phyloP scores from a whole-genome alignment of 331 rosid species.

The Malus hybrid region DNA sequence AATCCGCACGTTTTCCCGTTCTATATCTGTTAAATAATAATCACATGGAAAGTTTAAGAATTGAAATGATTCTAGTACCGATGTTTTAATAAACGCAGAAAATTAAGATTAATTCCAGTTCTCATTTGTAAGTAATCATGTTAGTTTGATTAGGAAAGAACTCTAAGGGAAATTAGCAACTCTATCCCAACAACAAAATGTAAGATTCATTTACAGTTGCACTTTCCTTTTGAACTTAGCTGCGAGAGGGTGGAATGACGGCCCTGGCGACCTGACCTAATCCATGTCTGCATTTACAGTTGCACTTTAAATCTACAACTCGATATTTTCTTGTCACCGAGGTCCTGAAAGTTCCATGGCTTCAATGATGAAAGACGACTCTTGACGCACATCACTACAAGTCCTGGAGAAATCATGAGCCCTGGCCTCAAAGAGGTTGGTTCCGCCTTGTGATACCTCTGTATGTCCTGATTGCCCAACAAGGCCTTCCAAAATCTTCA shows the following conservation, averaged over 20 bases:
- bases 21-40: background rate
- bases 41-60: background rate
- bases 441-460: constrained; percentile 56
- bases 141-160: background rate
- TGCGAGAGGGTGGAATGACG: background rate
- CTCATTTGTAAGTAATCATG: background rate
- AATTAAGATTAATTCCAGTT: too few relatives aligned
- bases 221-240: background rate
- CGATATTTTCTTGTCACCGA: constrained; percentile 34
- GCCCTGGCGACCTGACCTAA: background rate
- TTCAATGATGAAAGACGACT: constrained; percentile 75
- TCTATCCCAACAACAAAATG: constrained; percentile 5
- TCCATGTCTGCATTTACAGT: constrained; percentile 21
- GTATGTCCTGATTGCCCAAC: constrained; percentile 42
- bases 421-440: constrained; percentile 46
- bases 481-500: constrained; percentile 73
- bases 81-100: background rate
- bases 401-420: constrained; percentile 55
- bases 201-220: constrained; percentile 38
- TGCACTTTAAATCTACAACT: constrained; percentile 3
- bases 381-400: constrained; percentile 53
- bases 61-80: background rate
- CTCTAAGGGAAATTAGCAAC: background rate
- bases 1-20: background rate
- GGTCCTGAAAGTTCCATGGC: constrained; percentile 98